phyloP scores from a whole-genome alignment of 495 filamentous ascomycete species.

The Penicillium pulvis region DNA sequence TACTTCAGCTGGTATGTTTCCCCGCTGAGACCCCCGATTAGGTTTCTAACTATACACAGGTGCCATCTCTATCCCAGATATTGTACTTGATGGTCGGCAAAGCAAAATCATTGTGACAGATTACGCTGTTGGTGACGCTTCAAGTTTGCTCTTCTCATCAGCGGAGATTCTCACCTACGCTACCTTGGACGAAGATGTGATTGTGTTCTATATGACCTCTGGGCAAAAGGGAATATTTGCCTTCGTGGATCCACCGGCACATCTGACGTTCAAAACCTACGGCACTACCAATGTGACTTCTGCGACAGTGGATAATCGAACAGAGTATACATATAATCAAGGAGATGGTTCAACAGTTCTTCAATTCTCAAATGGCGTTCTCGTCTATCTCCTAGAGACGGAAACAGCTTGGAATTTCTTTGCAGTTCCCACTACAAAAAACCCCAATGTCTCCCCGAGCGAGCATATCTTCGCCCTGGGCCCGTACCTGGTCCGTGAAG shows the following conservation, averaged over 20 bases:
- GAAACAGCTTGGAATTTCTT: constrained; percentile 54
- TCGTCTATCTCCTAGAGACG: constrained; percentile 55
- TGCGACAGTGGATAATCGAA: constrained; percentile 49
- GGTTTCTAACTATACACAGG: constrained; percentile 12
- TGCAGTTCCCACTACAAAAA: constrained; percentile 43
- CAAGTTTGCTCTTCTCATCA: constrained; percentile 65
- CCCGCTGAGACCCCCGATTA: background rate
- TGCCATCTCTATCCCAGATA: constrained; percentile 58
- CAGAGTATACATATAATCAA: constrained; percentile 41
- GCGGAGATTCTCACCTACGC: constrained; percentile 68
- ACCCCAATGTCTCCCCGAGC: constrained; percentile 36
- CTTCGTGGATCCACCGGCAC: constrained; percentile 42
- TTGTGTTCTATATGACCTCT: constrained; percentile 66
- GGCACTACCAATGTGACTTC: constrained; percentile 42
- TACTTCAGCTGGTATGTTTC: constrained; percentile 53
- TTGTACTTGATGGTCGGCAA: constrained; percentile 68
- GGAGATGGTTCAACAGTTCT: constrained; percentile 45
- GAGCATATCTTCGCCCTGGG: constrained; percentile 65
- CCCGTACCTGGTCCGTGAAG: constrained; percentile 66
- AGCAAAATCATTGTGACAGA: constrained; percentile 73
- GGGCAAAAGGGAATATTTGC: constrained; percentile 60
- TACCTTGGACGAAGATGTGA: constrained; percentile 41
- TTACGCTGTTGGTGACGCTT: constrained; percentile 57
- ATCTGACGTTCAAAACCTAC: constrained; percentile 47
- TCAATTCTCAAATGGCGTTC: constrained; percentile 50